phyloP scores from a whole-genome alignment of 768 basidiomycete genomes.

The Tephrocybe sp. region DNA sequence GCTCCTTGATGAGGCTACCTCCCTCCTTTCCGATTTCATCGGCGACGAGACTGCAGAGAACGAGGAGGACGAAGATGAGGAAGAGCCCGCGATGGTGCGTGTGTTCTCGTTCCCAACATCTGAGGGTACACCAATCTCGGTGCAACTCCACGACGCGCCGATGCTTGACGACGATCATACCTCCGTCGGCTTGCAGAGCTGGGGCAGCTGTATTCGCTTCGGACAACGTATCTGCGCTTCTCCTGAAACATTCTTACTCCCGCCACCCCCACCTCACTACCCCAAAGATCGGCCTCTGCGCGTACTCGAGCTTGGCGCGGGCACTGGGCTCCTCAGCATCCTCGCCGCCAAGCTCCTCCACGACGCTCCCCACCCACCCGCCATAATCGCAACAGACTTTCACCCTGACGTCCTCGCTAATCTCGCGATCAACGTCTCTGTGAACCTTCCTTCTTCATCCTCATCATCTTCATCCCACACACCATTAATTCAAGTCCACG shows the following conservation, averaged over 20 bases:
- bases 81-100: slow-evolving; percentile 45
- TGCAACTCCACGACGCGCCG: slow-evolving; percentile 72
- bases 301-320: slow-evolving; percentile 82
- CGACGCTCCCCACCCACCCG: slow-evolving; percentile 25
- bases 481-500: slow-evolving; percentile 39
- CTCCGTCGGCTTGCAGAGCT: slow-evolving; percentile 81
- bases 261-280: slow-evolving; percentile 10
- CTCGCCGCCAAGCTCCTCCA: slow-evolving; percentile 48
- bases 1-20: slow-evolving; percentile 57
- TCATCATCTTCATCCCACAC: slow-evolving; percentile 7
- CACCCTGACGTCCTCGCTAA: slow-evolving; percentile 77
- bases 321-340: slow-evolving; percentile 83
- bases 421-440: slow-evolving; percentile 55
- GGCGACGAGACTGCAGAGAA: slow-evolving; percentile 28
- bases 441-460: slow-evolving; percentile 41
- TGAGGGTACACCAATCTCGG: slow-evolving; percentile 27
- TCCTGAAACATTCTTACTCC: slow-evolving; percentile 41
- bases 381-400: slow-evolving; percentile 73
- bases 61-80: slow-evolving; percentile 40
- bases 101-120: slow-evolving; percentile 45
- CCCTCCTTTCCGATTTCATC: slow-evolving; percentile 54
- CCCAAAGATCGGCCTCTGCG: slow-evolving; percentile 27
- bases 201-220: slow-evolving; percentile 77
- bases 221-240: slow-evolving; percentile 58
- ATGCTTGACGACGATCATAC: slow-evolving; percentile 68